Conservation (phyloP, 345 rosid species). For the Turritis glabra region DNA sequence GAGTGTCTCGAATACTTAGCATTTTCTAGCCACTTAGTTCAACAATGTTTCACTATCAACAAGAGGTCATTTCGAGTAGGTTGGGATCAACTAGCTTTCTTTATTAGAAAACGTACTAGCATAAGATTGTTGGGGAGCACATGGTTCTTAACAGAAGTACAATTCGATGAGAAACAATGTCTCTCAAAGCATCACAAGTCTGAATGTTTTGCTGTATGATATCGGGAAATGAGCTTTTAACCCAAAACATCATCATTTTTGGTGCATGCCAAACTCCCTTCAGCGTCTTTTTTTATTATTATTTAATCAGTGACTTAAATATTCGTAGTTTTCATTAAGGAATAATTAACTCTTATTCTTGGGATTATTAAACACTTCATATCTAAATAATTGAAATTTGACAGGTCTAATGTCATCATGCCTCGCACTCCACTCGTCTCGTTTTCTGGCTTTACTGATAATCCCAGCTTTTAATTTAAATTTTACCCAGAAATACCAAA, state of each 20-base stretch:
- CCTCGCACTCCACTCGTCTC: conserved; percentile 50
- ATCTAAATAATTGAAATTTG: conserved; percentile 44
- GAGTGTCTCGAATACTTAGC: background rate
- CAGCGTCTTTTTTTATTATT: conserved; percentile 19
- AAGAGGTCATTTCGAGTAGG: background rate
- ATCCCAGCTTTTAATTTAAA: conserved; percentile 31
- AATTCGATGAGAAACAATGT: conserved; percentile 31
- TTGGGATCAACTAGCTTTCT: background rate
- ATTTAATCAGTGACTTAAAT: conserved; percentile 20
- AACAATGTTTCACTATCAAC: conserved; percentile 1
- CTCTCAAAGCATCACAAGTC: conserved; percentile 32
- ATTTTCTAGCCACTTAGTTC: background rate
- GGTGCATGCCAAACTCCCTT: conserved; percentile 40
- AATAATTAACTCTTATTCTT: conserved; percentile 30
- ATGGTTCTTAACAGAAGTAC: conserved; percentile 36
- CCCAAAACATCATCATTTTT: conserved; percentile 38
- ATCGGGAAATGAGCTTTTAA: conserved; percentile 37
- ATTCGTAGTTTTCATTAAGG: conserved; percentile 20
- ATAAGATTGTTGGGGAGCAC: conserved; percentile 39
- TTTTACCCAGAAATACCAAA: conserved; percentile 1
- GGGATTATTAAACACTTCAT: conserved; percentile 46
- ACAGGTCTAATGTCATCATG: conserved; percentile 56
- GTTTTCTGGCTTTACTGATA: conserved; percentile 42
- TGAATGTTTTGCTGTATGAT: conserved; percentile 36
- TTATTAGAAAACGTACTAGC: background rate